These are phyloP conservation scores for Neolentinus lepideus DNA, from an alignment of 1,284 basidiomycete genomes.

Conservation along the genomic window DNA sequence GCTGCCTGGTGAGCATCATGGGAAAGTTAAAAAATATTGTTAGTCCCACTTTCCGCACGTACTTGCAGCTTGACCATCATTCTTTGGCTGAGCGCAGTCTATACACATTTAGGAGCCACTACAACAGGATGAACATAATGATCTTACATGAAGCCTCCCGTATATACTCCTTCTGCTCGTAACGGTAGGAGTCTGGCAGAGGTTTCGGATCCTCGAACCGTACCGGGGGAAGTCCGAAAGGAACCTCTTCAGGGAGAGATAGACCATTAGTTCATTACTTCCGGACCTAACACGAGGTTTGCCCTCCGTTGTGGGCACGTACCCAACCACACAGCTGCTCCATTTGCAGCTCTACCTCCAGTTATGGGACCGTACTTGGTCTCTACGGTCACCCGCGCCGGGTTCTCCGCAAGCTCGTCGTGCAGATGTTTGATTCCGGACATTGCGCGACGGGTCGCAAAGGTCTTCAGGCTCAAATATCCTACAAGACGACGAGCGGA, in stretches of 20 bases:
- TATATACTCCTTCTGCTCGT: slow-evolving; percentile 55
- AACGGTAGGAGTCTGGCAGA: slow-evolving; percentile 44
- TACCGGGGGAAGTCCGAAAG: slow-evolving; percentile 57
- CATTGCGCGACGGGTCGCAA: neutral
- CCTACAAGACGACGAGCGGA: neutral
- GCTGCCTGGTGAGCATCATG: slow-evolving; percentile 25
- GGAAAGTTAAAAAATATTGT: too few species aligned
- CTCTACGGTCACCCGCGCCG: slow-evolving; percentile 35
- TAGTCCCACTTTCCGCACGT: too few species aligned
- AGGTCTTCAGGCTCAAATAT: too few species aligned
- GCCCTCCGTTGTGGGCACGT: slow-evolving; percentile 8
- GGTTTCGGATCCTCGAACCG: slow-evolving; percentile 59
- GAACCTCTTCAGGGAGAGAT: slow-evolving; percentile 44
- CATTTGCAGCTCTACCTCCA: slow-evolving; percentile 53
- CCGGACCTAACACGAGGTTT: too few species aligned
- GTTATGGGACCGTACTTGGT: slow-evolving; percentile 49
- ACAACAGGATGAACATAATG: slow-evolving; percentile 1
- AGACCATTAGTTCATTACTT: neutral
- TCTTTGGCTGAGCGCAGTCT: slow-evolving; percentile 56
- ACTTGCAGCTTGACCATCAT: slow-evolving; percentile 58
- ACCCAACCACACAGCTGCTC: slow-evolving; percentile 60
- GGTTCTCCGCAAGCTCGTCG: slow-evolving; percentile 37
- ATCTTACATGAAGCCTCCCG: slow-evolving; percentile 50
- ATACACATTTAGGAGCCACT: neutral
- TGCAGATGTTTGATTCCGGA: slow-evolving; percentile 28